Percentiles rank a stretch among this genome's conserved stretches.
Conservation (phyloP, 441 rosid genomes). For the Kokia cookei region DNA sequence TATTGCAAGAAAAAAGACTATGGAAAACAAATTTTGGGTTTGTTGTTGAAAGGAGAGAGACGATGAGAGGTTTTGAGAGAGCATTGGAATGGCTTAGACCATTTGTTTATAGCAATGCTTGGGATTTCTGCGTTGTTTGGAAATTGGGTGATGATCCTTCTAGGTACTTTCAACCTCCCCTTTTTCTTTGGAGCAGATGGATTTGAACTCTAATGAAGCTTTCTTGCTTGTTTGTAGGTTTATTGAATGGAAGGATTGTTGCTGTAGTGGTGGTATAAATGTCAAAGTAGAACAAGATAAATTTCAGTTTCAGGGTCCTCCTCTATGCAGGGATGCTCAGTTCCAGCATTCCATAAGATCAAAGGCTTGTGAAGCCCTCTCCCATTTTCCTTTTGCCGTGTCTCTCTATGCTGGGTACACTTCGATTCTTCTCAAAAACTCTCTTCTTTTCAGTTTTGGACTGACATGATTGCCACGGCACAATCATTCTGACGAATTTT, state of each 20-base stretch:
- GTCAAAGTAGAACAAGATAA: slow-evolving; percentile 32
- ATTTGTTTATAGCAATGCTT: slow-evolving; percentile 44
- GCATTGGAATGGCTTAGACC: slow-evolving; percentile 67
- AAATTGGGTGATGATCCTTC: slow-evolving; percentile 75
- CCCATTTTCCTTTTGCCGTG: slow-evolving; percentile 44
- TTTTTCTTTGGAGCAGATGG: not conserved
- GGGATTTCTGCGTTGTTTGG: slow-evolving; percentile 85
- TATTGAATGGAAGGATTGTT: slow-evolving; percentile 77
- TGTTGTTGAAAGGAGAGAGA: not conserved
- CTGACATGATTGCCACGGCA: not conserved
- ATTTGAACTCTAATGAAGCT: not conserved
- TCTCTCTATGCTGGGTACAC: slow-evolving; percentile 75
- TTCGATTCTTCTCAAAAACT: slow-evolving; percentile 13
- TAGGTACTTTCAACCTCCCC: slow-evolving; percentile 22
- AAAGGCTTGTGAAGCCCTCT: slow-evolving; percentile 66
- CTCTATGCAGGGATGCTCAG: slow-evolving; percentile 57
- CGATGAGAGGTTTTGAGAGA: slow-evolving; percentile 41
- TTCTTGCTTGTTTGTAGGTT: slow-evolving; percentile 36
- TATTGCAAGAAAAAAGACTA: too few relatives aligned
- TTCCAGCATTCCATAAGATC: slow-evolving; percentile 41
- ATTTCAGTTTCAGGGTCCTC: slow-evolving; percentile 12
- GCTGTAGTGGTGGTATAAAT: slow-evolving; percentile 48
- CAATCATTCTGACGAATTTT: not conserved
- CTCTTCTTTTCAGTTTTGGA: not conserved
- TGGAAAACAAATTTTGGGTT: not conserved